Base-by-base conservation (phyloP, 495 filamentous ascomycete genomes). In the Penicillium samsonianum region DNA sequence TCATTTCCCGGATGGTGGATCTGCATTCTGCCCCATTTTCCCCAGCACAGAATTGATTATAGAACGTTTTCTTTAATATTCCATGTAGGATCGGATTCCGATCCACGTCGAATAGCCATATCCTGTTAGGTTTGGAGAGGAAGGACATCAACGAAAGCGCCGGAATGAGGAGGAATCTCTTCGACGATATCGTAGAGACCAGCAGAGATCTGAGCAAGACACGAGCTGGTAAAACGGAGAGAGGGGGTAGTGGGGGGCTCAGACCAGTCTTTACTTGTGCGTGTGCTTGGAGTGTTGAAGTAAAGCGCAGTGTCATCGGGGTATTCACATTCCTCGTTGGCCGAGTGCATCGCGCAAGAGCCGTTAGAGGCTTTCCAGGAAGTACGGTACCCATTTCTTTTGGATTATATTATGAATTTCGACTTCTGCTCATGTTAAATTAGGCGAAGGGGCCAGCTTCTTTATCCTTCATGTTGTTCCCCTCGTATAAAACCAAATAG, bases 181-280 rank as follows among this genome's bases (percentile, higher is more conserved):
- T 90, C 2, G 88, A 89, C 0, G 91, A 94, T 45, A 96, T 78
- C 7, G 83, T 82, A 12, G 86, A 87, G 35, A 90, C 86, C 43
- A 88, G 79, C 44, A 92, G 78, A 2, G 90, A 91, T 40, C 92
- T 84, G 26, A 96, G 76, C 22, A 96, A 75, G 20, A 78, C 84
- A 19, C 77, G 77, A 6, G 87, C 75, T 0, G 92, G 89, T 44
- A 96, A 78, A 46, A 83, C 75, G 1, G 88, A 83, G 12, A 94
- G 73, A 7, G 88, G 83, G 10, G 84, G 62, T 8, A 61, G 40
- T 35, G 50, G 11, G 20, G 58, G 19, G 33, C 11, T 50, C 0
- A 35, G 3, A 3, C 6, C 35, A 23, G 52, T 20, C 30, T 55
- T 60, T 0, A 37, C 42, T 19, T 55, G 42, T 19, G 53, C 33